Evolutionary conservation across 164 flowering plant species (phyloP).

Genomic region (Kingdonia uniflora): DNA sequence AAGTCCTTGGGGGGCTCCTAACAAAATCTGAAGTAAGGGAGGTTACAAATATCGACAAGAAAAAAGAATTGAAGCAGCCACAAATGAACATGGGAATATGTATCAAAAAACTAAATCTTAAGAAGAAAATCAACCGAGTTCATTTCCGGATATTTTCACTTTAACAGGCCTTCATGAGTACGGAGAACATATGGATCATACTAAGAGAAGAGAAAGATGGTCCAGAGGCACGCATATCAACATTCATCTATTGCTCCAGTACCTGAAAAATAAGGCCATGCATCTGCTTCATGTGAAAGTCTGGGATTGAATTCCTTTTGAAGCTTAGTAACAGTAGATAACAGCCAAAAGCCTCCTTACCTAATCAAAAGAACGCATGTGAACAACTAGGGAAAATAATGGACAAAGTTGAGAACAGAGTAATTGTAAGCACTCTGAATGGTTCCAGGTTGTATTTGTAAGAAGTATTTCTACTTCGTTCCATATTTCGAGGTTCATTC

Average conservation of each 20-base stretch:
- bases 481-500: slow-evolving; percentile 80
- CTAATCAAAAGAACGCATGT: slow-evolving; percentile 23
- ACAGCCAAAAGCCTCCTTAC: too few species aligned
- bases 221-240: neutral
- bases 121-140: slow-evolving; percentile 92
- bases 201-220: neutral
- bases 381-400: neutral
- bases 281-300: slow-evolving; percentile 98
- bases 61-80: too few species aligned
- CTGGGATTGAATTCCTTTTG: slow-evolving; percentile 78
- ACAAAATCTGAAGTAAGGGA: too few species aligned
- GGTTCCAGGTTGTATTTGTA: slow-evolving; percentile 95
- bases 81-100: neutral
- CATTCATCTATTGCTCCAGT: neutral
- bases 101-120: slow-evolving; percentile 42
- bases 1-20: too few species aligned
- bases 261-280: slow-evolving; percentile 99
- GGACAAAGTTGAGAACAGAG: neutral
- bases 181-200: slow-evolving; percentile 92
- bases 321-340: slow-evolving; percentile 71
- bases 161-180: slow-evolving; percentile 88
- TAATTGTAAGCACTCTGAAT: slow-evolving; percentile 58
- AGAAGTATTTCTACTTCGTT: slow-evolving; percentile 56
- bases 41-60: too few species aligned
- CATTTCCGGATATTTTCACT: slow-evolving; percentile 91